Conservation (phyloP, 441 rosid genomes). For the Flueggea neowawraea region DNA sequence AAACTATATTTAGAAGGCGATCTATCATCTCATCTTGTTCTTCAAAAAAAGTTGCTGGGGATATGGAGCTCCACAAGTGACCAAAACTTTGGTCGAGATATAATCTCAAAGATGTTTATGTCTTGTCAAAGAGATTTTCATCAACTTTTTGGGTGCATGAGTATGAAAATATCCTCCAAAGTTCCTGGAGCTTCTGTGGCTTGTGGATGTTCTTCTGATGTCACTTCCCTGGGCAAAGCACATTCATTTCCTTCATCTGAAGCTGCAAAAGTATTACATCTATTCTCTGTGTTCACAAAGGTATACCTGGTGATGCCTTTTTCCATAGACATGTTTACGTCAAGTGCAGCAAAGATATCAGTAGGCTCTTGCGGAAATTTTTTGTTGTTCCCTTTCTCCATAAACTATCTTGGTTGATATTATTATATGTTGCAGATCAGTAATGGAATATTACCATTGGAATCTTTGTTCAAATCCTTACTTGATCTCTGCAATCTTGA, state of each 20-base stretch:
- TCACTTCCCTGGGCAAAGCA: conserved; percentile 15
- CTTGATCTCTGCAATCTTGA: conserved; percentile 58
- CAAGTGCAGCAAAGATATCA: not conserved
- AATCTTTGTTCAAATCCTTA: conserved; percentile 65
- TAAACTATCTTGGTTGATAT: not conserved
- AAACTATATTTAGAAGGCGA: conserved; percentile 16
- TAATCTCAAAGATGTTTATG: conserved; percentile 54
- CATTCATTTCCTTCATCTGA: conserved; percentile 39
- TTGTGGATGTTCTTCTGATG: conserved; percentile 14
- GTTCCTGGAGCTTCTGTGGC: conserved; percentile 14
- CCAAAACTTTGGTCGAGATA: conserved; percentile 39
- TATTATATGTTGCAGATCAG: conserved; percentile 44
- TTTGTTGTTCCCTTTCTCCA: too few relatives aligned
- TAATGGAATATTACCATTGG: conserved; percentile 55
- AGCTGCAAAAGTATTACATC: conserved; percentile 45
- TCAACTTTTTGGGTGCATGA: conserved; percentile 57
- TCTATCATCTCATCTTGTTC: conserved; percentile 24
- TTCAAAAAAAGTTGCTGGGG: conserved; percentile 51
- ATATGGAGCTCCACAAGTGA: conserved; percentile 56
- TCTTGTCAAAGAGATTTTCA: conserved; percentile 61
- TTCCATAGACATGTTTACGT: not conserved
- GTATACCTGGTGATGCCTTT: conserved; percentile 25
- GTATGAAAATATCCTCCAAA: conserved; percentile 25
- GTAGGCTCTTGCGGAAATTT: too few relatives aligned
- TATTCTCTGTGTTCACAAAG: conserved; percentile 52